Conservation (phyloP, 2,329 filamentous ascomycete species). For the Hypoxylon sp. region DNA sequence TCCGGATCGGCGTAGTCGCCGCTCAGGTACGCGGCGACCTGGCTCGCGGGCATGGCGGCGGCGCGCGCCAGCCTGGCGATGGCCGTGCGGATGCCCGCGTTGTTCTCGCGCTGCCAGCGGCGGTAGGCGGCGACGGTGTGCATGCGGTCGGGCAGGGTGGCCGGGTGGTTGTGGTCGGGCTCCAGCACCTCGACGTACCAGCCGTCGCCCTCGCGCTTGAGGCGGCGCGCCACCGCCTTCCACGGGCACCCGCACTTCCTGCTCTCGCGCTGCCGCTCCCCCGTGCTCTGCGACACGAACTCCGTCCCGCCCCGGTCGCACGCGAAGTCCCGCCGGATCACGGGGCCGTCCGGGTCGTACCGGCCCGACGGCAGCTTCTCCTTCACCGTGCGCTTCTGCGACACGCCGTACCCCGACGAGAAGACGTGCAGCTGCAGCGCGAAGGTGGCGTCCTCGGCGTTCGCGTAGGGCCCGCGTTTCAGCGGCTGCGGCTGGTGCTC, state of each 20-base stretch:
- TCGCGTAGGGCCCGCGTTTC: conserved; percentile 46
- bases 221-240: conserved; percentile 46
- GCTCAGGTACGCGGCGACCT: conserved; percentile 46
- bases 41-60: conserved; percentile 46
- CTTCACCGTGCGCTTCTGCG: conserved; percentile 49
- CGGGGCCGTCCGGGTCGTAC: conserved; percentile 47
- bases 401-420: conserved; percentile 49
- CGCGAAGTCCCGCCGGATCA: conserved; percentile 49
- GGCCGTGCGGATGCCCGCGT: conserved; percentile 45
- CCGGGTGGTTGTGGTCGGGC: conserved; percentile 46
- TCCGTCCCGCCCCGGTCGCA: conserved; percentile 49
- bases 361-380: conserved; percentile 49
- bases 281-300: conserved; percentile 49
- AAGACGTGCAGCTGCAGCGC: conserved; percentile 49
- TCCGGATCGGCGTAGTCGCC: conserved; percentile 43
- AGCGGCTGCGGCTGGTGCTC: conserved; percentile 41
- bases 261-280: conserved; percentile 47
- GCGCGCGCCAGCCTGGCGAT: conserved; percentile 44
- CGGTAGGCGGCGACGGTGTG: conserved; percentile 49
- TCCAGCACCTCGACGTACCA: conserved; percentile 50
- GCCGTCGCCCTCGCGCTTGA: conserved; percentile 47
- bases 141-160: conserved; percentile 46
- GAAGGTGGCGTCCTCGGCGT: conserved; percentile 48
- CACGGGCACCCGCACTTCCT: conserved; percentile 48
- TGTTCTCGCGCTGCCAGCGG: conserved; percentile 50